Base-by-base conservation (phyloP, 108 stramenopile species). In the Thalassiosira profunda region DNA sequence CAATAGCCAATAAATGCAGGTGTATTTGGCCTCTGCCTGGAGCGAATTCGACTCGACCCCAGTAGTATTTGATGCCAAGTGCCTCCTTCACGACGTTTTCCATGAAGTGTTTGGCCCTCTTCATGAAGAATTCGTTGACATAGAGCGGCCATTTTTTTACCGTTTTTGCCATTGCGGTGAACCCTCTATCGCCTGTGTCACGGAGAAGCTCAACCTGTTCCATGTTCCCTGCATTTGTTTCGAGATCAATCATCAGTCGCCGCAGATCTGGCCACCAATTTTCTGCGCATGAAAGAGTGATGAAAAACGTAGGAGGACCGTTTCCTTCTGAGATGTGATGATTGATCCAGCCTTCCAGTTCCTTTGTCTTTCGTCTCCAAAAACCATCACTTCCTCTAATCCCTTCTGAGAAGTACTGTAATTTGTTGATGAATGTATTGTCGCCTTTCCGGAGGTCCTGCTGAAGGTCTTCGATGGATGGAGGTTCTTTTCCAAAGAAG, bases 201-300 rank as follows among this genome's bases (percentile, higher is more conserved):
- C 5, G 1, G 40, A 56, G 17, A 20, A 10, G 4, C 8, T 54
- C 35, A 0, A 38, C 64, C 7, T 63, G 18, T 18, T 3, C 6
- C 0, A 42, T 2, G n/a, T 63, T 55, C 11, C 70, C 70, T 0
- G 29, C 37, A 12, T 38, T 3, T 6, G 24, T 6, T 1, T 74
- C 61, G 9, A 66, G 54, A 1, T 74, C 43, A 2, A 11, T 21
- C 35, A 74, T 18, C 0, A 74, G 7, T 1, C 66, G 18, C 1
- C 14, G 23, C n/a, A 74, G 18, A 29, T 74, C 73, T 14, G 73
- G 66, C 66, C 65, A 67, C 58, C 65, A 74, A 20, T 67, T 58
- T 37, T 74, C 73, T 2, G 73, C 66, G 49, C 73, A 74, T 4
- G 57, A 59, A 9, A 74, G 14, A 17, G 73, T 74, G 7, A 74